Percentiles rank a stretch among this genome's conserved stretches.
These are phyloP conservation scores for Fusarium nanum DNA, from an alignment of 2,329 filamentous ascomycete genomes.

Conservation along the genomic window DNA sequence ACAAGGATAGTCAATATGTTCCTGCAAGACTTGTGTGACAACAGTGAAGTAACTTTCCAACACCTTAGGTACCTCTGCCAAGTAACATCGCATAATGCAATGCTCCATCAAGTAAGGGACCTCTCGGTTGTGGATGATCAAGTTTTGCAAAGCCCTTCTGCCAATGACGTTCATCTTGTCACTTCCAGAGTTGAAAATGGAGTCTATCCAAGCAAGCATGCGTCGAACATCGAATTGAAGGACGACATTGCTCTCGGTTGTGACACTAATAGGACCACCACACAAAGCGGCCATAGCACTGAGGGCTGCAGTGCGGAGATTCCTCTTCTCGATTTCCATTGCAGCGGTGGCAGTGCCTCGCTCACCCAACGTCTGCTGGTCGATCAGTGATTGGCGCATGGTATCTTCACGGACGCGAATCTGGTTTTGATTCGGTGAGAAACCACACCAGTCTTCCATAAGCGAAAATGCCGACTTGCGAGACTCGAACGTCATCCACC, in stretches of 20 bases:
- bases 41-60: constrained; percentile 96
- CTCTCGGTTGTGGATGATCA: constrained; percentile 91
- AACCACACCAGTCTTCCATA: constrained; percentile 99
- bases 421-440: constrained; percentile 88
- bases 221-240: constrained; percentile 92
- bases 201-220: constrained; percentile 95
- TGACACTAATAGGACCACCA: constrained; percentile 84
- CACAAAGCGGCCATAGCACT: constrained; percentile 97
- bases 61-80: constrained; percentile 82
- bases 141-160: constrained; percentile 85
- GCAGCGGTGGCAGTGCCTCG: constrained; percentile 84
- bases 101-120: constrained; percentile 87
- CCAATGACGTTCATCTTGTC: constrained; percentile 94
- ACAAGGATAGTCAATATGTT: constrained; percentile 83
- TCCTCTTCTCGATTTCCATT: constrained; percentile 97
- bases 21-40: constrained; percentile 85
- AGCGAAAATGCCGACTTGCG: constrained; percentile 94
- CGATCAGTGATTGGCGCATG: constrained; percentile 86
- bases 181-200: constrained; percentile 91
- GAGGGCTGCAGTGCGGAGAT: constrained; percentile 87
- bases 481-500: constrained; percentile 98
- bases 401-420: constrained; percentile 85
- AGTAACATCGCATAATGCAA: constrained; percentile 91
- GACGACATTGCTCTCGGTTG: constrained; percentile 86
- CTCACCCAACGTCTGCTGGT: constrained; percentile 80